Conservation (phyloP, 495 filamentous ascomycete genomes). For the Xylona heveae region DNA sequence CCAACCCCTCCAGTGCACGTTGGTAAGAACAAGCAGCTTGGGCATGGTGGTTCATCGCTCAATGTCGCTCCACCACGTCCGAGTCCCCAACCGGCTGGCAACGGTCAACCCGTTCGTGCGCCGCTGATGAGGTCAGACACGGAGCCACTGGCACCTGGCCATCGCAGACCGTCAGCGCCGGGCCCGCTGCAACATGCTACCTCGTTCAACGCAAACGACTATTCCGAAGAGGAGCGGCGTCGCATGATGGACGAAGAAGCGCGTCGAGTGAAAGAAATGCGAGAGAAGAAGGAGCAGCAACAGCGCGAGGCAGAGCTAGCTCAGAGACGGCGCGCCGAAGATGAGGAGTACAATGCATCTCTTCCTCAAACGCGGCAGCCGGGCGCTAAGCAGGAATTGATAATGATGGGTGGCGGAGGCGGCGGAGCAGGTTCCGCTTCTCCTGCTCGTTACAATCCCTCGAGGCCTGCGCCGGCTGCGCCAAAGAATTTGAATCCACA, state of each 20-base stretch:
- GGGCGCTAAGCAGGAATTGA: slow-evolving; percentile 61
- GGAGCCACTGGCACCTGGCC: too few relatives aligned
- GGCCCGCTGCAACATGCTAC: slow-evolving; percentile 12
- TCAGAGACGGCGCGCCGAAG: slow-evolving; percentile 41
- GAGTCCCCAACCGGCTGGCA: slow-evolving; percentile 8
- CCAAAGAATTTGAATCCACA: slow-evolving; percentile 27
- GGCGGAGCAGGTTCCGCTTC: slow-evolving; percentile 23
- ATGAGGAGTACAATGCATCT: slow-evolving; percentile 72
- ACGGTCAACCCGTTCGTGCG: too few relatives aligned
- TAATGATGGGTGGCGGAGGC: slow-evolving; percentile 40
- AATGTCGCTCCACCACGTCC: slow-evolving; percentile 64
- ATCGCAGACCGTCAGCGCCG: slow-evolving; percentile 3
- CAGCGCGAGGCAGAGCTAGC: slow-evolving; percentile 34
- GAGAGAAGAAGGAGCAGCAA: slow-evolving; percentile 19
- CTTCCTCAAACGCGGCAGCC: slow-evolving; percentile 55
- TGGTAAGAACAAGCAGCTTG: slow-evolving; percentile 44
- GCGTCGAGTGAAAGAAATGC: slow-evolving; percentile 7
- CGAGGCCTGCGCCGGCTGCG: slow-evolving; percentile 40
- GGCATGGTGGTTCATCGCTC: slow-evolving; percentile 31
- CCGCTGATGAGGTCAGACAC: too few relatives aligned
- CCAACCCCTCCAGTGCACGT: slow-evolving; percentile 38
- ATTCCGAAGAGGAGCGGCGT: slow-evolving; percentile 25
- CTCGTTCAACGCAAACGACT: slow-evolving; percentile 10
- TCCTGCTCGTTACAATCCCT: slow-evolving; percentile 57
- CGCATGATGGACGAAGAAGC: slow-evolving; percentile 27